Evolutionary conservation across 345 rosid genomes (phyloP), one percentile per base, ranked within the genome.

Genomic region (Gossypium ekmanianum): DNA sequence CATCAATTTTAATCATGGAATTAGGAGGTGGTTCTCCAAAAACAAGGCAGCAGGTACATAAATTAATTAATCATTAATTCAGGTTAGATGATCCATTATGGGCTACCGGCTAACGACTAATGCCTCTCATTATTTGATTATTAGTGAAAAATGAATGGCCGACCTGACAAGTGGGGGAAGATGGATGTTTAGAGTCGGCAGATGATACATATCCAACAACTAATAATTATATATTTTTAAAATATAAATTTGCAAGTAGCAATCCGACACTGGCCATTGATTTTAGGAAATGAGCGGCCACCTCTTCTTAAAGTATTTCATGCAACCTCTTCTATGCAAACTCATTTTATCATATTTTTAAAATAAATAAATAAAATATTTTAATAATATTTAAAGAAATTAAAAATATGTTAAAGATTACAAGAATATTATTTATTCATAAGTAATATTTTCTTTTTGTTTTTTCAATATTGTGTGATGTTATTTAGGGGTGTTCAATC

Each of bases 41-140:
- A 39, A 34, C 11, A 63, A 63, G 44, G 24, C 13, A 63, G 71
- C 24, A 63, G 71, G 56, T 11, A 47, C 12, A 67, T 67, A 3
- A 41, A 18, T 67, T 65, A 2, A 34, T 16, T 65, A 0, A 34
- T 34, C 39, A 65, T 41, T 18, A 18, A 10, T 18, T 55, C 18
- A 56, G 26, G 29, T 45, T 44, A 59, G 5, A 22, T 58, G 11
- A 20, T 66, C n/a, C 12, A 20, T 20, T 22, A 66, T 44, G 59
- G 56, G 26, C 57, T 14, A 9, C 59, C 26, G 72, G 16, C 45
- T 10, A 51, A 50, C 24, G 73, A 50, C 11, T 51, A 69, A 27
- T 69, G 45, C 44, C 45, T 69, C 59, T 51, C 14, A 68, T 26
- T 69, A 27, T 56, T 68, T 11, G 11, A 68, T 7, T 67, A 51